These are phyloP conservation scores for Pseudisothecium myosuroides DNA, from an alignment of 225 moss, liverwort and hornwort genomes.

Conservation along the genomic window DNA sequence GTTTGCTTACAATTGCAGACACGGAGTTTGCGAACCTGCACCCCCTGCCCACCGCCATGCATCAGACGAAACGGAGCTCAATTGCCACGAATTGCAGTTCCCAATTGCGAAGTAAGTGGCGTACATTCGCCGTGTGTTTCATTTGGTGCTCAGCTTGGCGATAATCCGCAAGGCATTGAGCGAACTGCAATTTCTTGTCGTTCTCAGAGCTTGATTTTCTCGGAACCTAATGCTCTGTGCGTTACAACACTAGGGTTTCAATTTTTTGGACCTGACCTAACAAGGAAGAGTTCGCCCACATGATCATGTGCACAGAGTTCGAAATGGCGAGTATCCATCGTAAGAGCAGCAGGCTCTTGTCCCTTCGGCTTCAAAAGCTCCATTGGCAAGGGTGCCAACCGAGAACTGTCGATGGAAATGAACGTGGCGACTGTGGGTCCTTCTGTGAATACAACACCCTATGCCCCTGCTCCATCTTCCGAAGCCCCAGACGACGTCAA, in stretches of 20 bases:
- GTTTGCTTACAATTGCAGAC: background rate
- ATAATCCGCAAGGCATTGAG: background rate
- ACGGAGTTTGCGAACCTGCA: background rate
- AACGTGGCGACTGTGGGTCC: conserved; percentile 17
- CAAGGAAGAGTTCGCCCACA: background rate
- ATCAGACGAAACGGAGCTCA: background rate
- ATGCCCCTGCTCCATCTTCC: conserved; percentile 57
- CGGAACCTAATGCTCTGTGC: background rate
- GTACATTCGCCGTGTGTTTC: background rate
- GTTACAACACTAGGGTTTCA: background rate
- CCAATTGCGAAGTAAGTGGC: background rate
- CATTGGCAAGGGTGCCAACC: background rate
- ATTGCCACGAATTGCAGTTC: background rate
- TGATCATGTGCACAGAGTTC: conserved; percentile 2
- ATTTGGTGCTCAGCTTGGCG: background rate
- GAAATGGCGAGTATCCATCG: background rate
- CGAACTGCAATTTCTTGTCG: background rate
- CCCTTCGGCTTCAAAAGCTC: conserved; percentile 58
- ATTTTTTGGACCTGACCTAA: background rate
- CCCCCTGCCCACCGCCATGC: background rate
- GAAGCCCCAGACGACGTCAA: conserved; percentile 34
- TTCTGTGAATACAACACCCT: conserved; percentile 3
- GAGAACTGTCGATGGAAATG: conserved; percentile 9
- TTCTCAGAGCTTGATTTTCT: background rate
- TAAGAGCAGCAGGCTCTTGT: conserved; percentile 39